Percentiles rank a stretch among this genome's conserved stretches.
phyloP scores from a whole-genome alignment of 345 rosid genomes.

The Brassica cretica region DNA sequence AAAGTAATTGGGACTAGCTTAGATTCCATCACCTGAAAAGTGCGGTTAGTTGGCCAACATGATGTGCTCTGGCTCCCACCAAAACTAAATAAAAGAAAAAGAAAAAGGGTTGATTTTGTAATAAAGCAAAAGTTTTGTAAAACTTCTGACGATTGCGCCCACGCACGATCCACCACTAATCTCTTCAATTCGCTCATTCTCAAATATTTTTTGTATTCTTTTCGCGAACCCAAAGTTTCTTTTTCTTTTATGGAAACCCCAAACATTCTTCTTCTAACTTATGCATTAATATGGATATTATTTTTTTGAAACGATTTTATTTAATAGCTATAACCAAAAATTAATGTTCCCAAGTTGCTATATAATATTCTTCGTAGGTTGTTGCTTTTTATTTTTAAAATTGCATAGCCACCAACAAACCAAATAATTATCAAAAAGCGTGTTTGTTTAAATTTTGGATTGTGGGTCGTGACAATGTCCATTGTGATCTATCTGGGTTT shows the following conservation, averaged over 20 bases:
- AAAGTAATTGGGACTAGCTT: slow-evolving; percentile 6
- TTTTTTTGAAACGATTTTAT: not conserved
- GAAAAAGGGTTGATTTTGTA: slow-evolving; percentile 22
- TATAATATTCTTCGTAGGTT: not conserved
- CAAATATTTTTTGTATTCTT: slow-evolving; percentile 22
- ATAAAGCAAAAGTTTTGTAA: slow-evolving; percentile 26
- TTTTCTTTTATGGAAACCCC: slow-evolving; percentile 31
- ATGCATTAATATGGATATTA: slow-evolving; percentile 12
- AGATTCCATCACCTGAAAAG: slow-evolving; percentile 38
- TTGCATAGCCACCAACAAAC: slow-evolving; percentile 21
- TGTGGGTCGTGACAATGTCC: not conserved
- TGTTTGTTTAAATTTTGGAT: not conserved
- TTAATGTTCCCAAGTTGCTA: slow-evolving; percentile 19
- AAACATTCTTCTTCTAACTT: slow-evolving; percentile 15
- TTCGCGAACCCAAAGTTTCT: slow-evolving; percentile 8
- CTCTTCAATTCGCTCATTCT: slow-evolving; percentile 19
- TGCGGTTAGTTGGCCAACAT: slow-evolving; percentile 35
- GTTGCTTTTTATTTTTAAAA: not conserved
- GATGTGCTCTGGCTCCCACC: slow-evolving; percentile 38
- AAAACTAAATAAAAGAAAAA: slow-evolving; percentile 1
- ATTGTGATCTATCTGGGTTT: not conserved
- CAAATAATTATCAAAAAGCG: slow-evolving; percentile 19
- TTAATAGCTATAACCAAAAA: not conserved
- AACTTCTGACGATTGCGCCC: slow-evolving; percentile 17
- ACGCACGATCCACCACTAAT: slow-evolving; percentile 30